Evolutionary conservation across 2,329 filamentous ascomycete genomes (phyloP), one percentile per base, ranked within the genome.

Genomic region (Plectosphaerella sp.): DNA sequence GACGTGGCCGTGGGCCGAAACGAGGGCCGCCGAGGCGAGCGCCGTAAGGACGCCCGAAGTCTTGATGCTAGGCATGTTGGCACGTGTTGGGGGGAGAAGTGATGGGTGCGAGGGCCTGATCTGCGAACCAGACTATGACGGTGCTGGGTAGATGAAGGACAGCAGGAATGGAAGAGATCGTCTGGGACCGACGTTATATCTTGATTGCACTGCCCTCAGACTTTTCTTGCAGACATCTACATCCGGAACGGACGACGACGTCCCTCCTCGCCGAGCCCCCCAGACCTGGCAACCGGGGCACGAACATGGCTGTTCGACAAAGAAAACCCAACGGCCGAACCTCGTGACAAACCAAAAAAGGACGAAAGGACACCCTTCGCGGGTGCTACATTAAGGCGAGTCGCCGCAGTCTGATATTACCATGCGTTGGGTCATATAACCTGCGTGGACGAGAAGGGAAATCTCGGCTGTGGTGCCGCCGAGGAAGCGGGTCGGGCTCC

Each of bases 1-100:
- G 33, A 70, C 67, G 47, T 68, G 66, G 43, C 67, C 67, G 57
- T 70, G 67, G 35, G 59, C 62, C 10, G 59, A 51, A 20, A 62
- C 58, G 25, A 48, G 18, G 41, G 41, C 41, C n/a, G 41, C 41
- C n/a, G 41, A 43, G 18, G 41, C 41, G n/a, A 43, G 41, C n/a
- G 41, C 41, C n/a, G 41, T 4, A 7, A 43, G 15, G 22, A 47
- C 15, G 15, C 24, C 33, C 10, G 24, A 36, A 11, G 12, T 47
- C 45, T 28, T 47, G 12, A 22, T 28, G 41, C 5, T 12, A 28
- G 33, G 45, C 33, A 36, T 47, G 20, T 28, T 28, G 45, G 10
- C 16, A 9, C n/a, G n/a, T n/a, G n/a, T n/a, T 15, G 12, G 43
- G 11, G 28, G 3, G 10, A 16, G 22, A 11, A n/a, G 14, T 35